Evolutionary conservation across 805 yeast genomes (phyloP).

Genomic region (Ogataea polymorpha): DNA sequence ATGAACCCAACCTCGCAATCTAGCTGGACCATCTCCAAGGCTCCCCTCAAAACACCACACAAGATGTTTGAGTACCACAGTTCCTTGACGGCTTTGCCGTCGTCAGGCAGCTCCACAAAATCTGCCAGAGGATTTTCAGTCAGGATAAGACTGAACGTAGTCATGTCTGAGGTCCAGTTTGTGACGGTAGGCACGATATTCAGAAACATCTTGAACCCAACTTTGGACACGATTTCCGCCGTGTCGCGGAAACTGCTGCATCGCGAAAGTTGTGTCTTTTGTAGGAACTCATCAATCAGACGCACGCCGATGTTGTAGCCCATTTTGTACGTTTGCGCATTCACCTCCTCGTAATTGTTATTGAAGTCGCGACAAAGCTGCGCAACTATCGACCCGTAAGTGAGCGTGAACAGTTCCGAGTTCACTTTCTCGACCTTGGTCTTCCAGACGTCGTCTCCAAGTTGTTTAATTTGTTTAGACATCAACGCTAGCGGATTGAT

Average conservation of each 20-base stretch:
- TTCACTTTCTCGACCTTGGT: conserved; percentile 83
- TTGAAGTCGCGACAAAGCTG: conserved; percentile 84
- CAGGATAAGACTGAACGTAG: conserved; percentile 67
- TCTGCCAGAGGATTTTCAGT: conserved; percentile 90
- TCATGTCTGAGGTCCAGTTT: conserved; percentile 74
- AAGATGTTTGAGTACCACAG: conserved; percentile 92
- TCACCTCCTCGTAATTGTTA: conserved; percentile 73
- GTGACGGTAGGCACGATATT: conserved; percentile 68
- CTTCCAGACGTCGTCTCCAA: conserved; percentile 92
- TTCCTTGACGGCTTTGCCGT: conserved; percentile 61
- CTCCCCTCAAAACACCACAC: conserved; percentile 88
- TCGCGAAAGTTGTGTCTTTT: conserved; percentile 80
- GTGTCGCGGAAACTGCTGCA: conserved; percentile 81
- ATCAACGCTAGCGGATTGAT: conserved; percentile 4
- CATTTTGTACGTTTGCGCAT: conserved; percentile 83
- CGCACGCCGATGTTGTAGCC: conserved; percentile 93
- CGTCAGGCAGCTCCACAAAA: conserved; percentile 91
- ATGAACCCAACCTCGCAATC: conserved; percentile 82
- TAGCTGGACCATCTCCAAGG: conserved; percentile 92
- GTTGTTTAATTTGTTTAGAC: conserved; percentile 41
- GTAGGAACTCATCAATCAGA: conserved; percentile 87
- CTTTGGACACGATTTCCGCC: conserved; percentile 77
- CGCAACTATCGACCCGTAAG: conserved; percentile 91
- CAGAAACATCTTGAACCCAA: conserved; percentile 87
- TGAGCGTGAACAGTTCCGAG: conserved; percentile 89